These are phyloP conservation scores for Lignosus rhinocerotis DNA, from an alignment of 1,284 basidiomycete species.

Conservation along the genomic window DNA sequence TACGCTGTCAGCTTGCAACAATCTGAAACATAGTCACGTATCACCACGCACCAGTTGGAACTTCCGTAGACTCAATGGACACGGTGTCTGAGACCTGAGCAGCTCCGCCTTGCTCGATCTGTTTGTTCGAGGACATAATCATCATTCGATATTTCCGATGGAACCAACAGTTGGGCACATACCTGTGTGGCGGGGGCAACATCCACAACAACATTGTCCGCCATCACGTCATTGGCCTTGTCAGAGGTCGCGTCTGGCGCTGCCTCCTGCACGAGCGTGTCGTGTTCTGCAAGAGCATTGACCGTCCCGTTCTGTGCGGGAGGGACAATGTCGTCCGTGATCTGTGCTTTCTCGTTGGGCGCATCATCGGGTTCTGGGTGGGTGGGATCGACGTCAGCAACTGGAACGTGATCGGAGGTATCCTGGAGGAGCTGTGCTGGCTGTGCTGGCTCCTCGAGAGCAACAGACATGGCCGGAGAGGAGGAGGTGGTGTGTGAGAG, in stretches of 20 bases:
- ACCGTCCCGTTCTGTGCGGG: background rate
- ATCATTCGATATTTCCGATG: background rate
- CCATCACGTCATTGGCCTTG: slow-evolving; percentile 1
- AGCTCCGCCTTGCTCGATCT: background rate
- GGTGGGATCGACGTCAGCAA: slow-evolving; percentile 11
- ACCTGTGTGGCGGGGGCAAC: background rate
- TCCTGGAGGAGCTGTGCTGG: slow-evolving; percentile 16
- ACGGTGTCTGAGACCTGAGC: background rate
- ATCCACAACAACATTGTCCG: background rate
- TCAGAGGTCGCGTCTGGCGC: background rate
- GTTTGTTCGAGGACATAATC: background rate
- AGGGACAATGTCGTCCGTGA: slow-evolving; percentile 7
- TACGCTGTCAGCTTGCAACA: background rate
- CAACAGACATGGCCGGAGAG: slow-evolving; percentile 30
- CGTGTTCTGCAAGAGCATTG: background rate
- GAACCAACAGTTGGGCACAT: background rate
- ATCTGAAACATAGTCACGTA: background rate
- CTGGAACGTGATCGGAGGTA: slow-evolving; percentile 8
- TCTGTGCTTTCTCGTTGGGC: slow-evolving; percentile 8
- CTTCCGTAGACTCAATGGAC: background rate
- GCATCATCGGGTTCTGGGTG: slow-evolving; percentile 6
- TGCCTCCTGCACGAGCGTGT: slow-evolving; percentile 1
- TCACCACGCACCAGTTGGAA: slow-evolving; percentile 8
- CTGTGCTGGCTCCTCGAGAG: slow-evolving; percentile 26
- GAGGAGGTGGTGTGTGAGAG: slow-evolving; percentile 18